These are phyloP conservation scores for Pluteus cervinus DNA, from an alignment of 768 basidiomycete species.

Conservation along the genomic window DNA sequence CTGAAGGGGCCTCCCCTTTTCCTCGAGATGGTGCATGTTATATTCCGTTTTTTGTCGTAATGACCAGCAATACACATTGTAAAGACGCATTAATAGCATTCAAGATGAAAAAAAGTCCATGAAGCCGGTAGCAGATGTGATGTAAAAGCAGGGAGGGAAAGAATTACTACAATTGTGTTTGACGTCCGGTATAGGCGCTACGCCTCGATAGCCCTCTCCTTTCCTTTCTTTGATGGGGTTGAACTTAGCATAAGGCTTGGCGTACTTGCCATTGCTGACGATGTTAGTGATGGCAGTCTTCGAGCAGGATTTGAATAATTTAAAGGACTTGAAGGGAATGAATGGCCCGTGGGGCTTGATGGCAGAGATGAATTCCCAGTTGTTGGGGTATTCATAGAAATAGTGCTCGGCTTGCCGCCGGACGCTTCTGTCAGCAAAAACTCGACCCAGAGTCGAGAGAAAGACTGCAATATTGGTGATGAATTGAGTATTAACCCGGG, in stretches of 20 bases:
- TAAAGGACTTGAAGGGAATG: constrained; percentile 12
- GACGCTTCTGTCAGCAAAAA: constrained; percentile 92
- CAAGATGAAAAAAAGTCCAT: no score
- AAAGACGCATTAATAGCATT: no score
- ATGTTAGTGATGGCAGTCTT: constrained; percentile 25
- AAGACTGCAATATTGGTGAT: constrained; percentile 53
- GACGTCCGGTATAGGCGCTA: no score
- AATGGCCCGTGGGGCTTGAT: constrained; percentile 20
- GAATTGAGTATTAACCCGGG: constrained; percentile 2
- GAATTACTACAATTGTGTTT: no score
- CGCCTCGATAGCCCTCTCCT: constrained; percentile 22
- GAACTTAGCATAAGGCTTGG: constrained; percentile 22
- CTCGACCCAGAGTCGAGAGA: constrained; percentile 97
- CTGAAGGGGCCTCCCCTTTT: no score
- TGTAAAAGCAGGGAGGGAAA: no score
- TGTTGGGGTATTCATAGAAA: constrained; percentile 17
- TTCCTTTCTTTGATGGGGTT: constrained; percentile 20
- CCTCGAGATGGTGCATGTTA: no score
- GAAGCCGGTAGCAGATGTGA: no score
- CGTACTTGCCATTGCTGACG: constrained; percentile 26
- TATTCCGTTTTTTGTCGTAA: no score
- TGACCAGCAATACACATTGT: no score
- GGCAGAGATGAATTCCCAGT: constrained; percentile 26
- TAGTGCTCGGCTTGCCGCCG: constrained; percentile 26
- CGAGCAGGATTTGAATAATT: constrained; percentile 15